Percentiles rank a stretch among this genome's conserved stretches.
phyloP scores from a whole-genome alignment of 495 filamentous ascomycete genomes.

The Corynascus novoguineensis region DNA sequence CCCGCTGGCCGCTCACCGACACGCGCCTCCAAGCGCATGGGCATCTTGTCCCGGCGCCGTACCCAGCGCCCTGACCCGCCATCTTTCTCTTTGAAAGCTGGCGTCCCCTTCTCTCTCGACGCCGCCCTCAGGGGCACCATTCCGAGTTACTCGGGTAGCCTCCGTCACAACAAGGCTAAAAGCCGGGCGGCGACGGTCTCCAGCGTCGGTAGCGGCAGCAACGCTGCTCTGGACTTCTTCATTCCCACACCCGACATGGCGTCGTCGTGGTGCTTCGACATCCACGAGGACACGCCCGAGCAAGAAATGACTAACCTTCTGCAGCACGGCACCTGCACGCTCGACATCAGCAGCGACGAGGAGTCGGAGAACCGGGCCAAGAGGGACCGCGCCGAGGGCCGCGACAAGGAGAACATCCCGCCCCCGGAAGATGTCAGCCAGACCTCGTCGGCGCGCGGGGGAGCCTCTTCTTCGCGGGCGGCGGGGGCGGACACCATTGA shows the following conservation, averaged over 20 bases:
- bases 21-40: slow-evolving; percentile 53
- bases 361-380: slow-evolving; percentile 49
- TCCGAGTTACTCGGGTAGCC: slow-evolving; percentile 43
- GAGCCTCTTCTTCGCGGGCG: no score
- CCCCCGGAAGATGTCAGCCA: slow-evolving; percentile 56
- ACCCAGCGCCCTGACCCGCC: slow-evolving; percentile 58
- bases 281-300: slow-evolving; percentile 86
- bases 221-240: slow-evolving; percentile 14
- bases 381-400: slow-evolving; percentile 51
- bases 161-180: slow-evolving; percentile 16
- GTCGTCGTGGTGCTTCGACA: slow-evolving; percentile 83
- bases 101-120: slow-evolving; percentile 68
- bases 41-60: slow-evolving; percentile 59
- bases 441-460: slow-evolving; percentile 29
- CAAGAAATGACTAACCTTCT: slow-evolving; percentile 87
- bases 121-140: slow-evolving; percentile 68
- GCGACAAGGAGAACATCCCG: slow-evolving; percentile 91
- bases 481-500: slow-evolving; percentile 23
- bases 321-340: slow-evolving; percentile 77
- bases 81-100: slow-evolving; percentile 30
- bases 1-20: slow-evolving; percentile 60
- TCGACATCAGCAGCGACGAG: slow-evolving; percentile 76
- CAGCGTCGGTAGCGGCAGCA: slow-evolving; percentile 10
- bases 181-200: not conserved
- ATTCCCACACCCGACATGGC: slow-evolving; percentile 43